phyloP scores from a whole-genome alignment of 257 asterid species.

The Solanum sparsipilum region DNA sequence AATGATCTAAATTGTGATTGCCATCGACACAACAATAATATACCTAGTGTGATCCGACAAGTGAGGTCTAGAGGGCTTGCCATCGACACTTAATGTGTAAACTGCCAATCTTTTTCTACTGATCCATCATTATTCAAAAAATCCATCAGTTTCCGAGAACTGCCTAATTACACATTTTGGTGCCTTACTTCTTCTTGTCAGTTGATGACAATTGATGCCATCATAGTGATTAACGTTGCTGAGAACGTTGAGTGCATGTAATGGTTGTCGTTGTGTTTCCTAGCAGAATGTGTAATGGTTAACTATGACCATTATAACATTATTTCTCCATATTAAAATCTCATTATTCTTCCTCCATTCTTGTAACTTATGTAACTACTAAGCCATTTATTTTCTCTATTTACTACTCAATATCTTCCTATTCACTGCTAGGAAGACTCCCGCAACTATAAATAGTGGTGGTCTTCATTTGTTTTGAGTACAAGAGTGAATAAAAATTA shows the following conservation, averaged over 20 bases:
- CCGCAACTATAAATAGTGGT: too few relatives aligned
- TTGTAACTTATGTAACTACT: not conserved
- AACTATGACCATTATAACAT: not conserved
- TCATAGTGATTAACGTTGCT: too few relatives aligned
- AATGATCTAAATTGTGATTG: conserved; percentile 24
- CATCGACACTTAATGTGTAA: conserved; percentile 32
- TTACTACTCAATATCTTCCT: too few relatives aligned
- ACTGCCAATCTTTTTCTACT: conserved; percentile 91
- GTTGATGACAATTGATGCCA: too few relatives aligned
- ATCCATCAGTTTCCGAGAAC: conserved; percentile 74
- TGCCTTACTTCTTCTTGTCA: too few relatives aligned
- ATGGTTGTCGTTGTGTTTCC: not conserved
- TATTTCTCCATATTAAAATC: too few relatives aligned
- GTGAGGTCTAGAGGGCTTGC: conserved; percentile 13
- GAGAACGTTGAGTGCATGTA: not conserved
- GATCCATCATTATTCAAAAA: conserved; percentile 88
- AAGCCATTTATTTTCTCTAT: not conserved
- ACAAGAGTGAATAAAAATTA: too few relatives aligned
- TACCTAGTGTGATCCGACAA: not conserved
- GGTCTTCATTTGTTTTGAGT: too few relatives aligned
- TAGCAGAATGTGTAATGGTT: not conserved
- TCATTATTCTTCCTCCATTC: not conserved
- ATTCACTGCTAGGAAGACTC: too few relatives aligned
- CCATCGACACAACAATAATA: conserved; percentile 17
- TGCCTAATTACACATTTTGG: too few relatives aligned